Evolutionary conservation across 176 grass and related monocot genomes (phyloP), one percentile per base, ranked within the genome.

Genomic region (Dactylis glomerata): DNA sequence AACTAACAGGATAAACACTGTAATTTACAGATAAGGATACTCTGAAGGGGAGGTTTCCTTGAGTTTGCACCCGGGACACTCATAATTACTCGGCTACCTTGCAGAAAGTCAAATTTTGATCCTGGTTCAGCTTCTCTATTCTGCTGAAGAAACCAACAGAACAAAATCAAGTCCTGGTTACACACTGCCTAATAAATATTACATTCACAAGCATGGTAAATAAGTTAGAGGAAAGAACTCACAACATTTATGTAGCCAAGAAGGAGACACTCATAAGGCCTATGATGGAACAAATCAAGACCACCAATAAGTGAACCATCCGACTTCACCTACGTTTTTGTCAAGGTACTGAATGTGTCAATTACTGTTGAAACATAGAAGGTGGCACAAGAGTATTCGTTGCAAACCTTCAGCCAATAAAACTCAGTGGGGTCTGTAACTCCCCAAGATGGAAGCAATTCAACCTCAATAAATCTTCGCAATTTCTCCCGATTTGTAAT

Each of bases 281-380:
- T 89, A 62, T 98, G 96, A 93, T 95, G 93, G 89, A 98, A 95
- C 58, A 95, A 95, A 46, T 98, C 91, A 64, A 95, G 74, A 71
- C 90, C 77, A 45, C 93, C 82, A 83, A 98, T 95, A 70, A 98
- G 81, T 32, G 89, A 98, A 45, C 93, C 89, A 85, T 98, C 87
- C 36, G 85, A 74, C 79, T 90, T 95, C 28, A 95, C 96, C 96
- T 98, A 87, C 13, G 2, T 54, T 90, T 73, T 64, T 65, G 69
- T 32, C 56, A 42, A 66, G 77, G 1, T 38, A 50, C 7, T 3
- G 36, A 71, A 75, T 46, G 17, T 30, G 23, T 31, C 22, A 40
- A 52, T 37, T 10, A 59, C 28, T 49, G 31, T 28, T 83, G 19
- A 41, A 44, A 56, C 17, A 34, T 42, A 83, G 30, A 34, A 70